phyloP scores from a whole-genome alignment of 2,329 filamentous ascomycete genomes.

The Arthrobotrys iridis region DNA sequence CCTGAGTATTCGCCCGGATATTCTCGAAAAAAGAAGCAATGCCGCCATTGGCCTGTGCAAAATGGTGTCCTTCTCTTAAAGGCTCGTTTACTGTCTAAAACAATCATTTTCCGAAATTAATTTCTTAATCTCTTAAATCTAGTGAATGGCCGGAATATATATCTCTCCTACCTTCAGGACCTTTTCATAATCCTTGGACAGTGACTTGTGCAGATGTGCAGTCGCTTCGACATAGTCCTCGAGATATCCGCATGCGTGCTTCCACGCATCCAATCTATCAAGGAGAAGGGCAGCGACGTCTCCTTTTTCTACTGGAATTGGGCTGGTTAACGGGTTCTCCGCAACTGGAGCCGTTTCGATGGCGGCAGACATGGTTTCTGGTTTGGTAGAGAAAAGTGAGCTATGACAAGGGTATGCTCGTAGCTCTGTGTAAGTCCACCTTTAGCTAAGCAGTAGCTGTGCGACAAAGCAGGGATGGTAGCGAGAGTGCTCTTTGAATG shows the following conservation, averaged over 20 bases:
- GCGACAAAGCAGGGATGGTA: slow-evolving; percentile 1
- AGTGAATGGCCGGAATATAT: neutral
- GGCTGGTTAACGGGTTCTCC: slow-evolving; percentile 47
- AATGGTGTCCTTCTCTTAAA: slow-evolving; percentile 89
- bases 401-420: slow-evolving; percentile 22
- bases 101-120: neutral
- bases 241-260: slow-evolving; percentile 88
- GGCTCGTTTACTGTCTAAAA: slow-evolving; percentile 82
- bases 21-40: slow-evolving; percentile 93
- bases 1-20: slow-evolving; percentile 86
- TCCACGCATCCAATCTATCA: slow-evolving; percentile 93
- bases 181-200: slow-evolving; percentile 95
- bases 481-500: neutral
- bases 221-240: slow-evolving; percentile 88
- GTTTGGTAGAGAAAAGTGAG: neutral
- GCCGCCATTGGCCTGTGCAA: slow-evolving; percentile 83
- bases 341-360: slow-evolving; percentile 18
- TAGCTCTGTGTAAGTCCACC: neutral
- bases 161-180: slow-evolving; percentile 75
- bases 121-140: neutral
- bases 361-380: slow-evolving; percentile 37
- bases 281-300: slow-evolving; percentile 76
- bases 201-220: slow-evolving; percentile 83
- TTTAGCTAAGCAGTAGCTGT: slow-evolving; percentile 18
- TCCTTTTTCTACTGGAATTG: slow-evolving; percentile 56